Percentiles rank a stretch among this genome's conserved stretches.
These are phyloP conservation scores for Dactylellina sp. DNA, from an alignment of 2,329 filamentous ascomycete species.

Conservation along the genomic window DNA sequence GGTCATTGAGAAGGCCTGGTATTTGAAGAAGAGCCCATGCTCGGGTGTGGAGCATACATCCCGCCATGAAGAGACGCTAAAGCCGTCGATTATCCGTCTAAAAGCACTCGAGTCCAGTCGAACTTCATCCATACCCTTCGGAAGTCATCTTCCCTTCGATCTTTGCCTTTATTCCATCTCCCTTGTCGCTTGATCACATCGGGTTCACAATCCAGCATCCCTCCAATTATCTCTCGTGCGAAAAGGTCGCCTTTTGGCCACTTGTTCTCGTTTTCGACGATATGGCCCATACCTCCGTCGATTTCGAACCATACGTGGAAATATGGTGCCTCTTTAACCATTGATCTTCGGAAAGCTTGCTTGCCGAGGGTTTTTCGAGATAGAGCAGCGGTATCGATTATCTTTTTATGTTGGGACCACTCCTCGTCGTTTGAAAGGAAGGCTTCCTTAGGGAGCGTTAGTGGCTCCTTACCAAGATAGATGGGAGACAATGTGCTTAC, in stretches of 20 bases:
- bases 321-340: constrained; percentile 97
- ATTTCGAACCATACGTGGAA: constrained; percentile 97
- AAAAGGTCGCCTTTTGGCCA: constrained; percentile 96
- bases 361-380: constrained; percentile 76
- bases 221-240: constrained; percentile 88
- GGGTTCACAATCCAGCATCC: constrained; percentile 85
- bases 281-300: constrained; percentile 89
- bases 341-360: constrained; percentile 80
- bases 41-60: constrained; percentile 8
- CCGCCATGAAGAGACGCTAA: neutral
- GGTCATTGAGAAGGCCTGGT: neutral
- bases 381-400: constrained; percentile 82
- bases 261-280: constrained; percentile 84
- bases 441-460: constrained; percentile 71
- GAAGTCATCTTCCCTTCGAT: constrained; percentile 77
- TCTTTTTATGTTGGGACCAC: constrained; percentile 93
- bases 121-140: constrained; percentile 89
- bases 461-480: constrained; percentile 1
- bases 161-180: constrained; percentile 77
- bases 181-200: constrained; percentile 92
- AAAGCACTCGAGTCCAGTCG: constrained; percentile 81
- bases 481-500: constrained; percentile 32
- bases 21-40: constrained; percentile 6
- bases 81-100: constrained; percentile 64
- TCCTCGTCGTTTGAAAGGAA: constrained; percentile 89